Base-by-base conservation (phyloP, 805 yeast species). In the Metschnikowia vanudenii region DNA sequence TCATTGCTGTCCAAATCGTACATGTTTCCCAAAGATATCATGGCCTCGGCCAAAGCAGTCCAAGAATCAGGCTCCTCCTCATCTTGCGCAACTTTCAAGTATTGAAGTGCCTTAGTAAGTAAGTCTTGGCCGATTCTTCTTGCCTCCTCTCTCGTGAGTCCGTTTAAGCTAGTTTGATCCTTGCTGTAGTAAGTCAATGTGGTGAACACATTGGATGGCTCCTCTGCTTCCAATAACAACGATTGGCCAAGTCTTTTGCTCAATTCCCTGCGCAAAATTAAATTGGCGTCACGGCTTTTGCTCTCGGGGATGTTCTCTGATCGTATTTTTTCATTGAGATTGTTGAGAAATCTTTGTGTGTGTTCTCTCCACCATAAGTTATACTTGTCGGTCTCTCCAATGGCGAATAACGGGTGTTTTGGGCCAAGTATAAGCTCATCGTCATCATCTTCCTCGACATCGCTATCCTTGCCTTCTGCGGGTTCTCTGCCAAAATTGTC, bases 41-140 rank as follows among this genome's bases (percentile, higher is more conserved):
- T 72, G 1, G 96, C 91, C 64, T 92, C 98, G 1, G 97, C 96
- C 38, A 86, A 75, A 58, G 81, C 79, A 11, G 84, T 96, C 88
- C 92, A 85, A 4, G 85, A 74, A 48, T 83, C 84, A 0, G 96
- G 95, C 34, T 85, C 88, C 38, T 83, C 87, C 16, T 80, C 82
- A 41, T 81, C 81, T 61, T 83, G 79, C 0, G 90, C 84, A 45
- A 71, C 66, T 45, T 71, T 65, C 45, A 90, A 69, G 57, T 79
- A 78, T 32, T 71, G 67, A 20, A 86, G 69, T 0, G 95, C 95
- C 16, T 64, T 66, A 9, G 62, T 55, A 10, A 82, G 76, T 30
- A 74, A 63, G 2, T 69, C 65, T 32, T 76, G 67, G 0, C 88
- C 81, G 35, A 71, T 70, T 18, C 60, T 55, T 48, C 76, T 82